Evolutionary conservation across 768 basidiomycete species (phyloP).

Genomic region (Cyclocybe cylindracea): DNA sequence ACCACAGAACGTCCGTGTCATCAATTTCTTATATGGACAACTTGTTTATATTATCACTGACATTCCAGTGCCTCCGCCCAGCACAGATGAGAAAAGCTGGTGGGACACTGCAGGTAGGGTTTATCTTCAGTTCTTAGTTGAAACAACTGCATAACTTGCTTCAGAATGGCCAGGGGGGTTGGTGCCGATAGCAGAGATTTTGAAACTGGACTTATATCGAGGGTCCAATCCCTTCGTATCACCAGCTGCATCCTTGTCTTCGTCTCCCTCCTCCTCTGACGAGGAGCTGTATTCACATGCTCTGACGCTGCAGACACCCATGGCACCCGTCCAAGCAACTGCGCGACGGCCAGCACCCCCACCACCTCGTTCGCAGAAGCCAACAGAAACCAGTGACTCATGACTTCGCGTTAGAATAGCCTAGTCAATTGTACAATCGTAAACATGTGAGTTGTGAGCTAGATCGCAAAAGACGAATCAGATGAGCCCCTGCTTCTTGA

Average conservation of each 20-base stretch:
- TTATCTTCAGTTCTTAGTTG: neutral
- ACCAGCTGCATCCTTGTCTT: constrained; percentile 63
- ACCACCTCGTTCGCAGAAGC: constrained; percentile 36
- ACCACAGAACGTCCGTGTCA: constrained; percentile 43
- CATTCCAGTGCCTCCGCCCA: constrained; percentile 77
- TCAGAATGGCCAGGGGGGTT: constrained; percentile 62
- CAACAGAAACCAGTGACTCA: constrained; percentile 3
- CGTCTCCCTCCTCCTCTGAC: constrained; percentile 81
- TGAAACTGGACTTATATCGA: constrained; percentile 29
- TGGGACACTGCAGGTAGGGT: constrained; percentile 71
- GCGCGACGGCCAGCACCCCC: constrained; percentile 34
- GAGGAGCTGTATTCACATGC: constrained; percentile 83
- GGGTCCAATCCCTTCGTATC: constrained; percentile 76
- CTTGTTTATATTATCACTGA: constrained; percentile 4
- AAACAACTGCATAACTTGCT: neutral
- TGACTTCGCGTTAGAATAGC: constrained; percentile 1
- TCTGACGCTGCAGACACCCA: constrained; percentile 66
- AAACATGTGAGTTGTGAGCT: constrained; percentile 5
- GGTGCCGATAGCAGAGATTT: constrained; percentile 43
- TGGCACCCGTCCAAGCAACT: constrained; percentile 56
- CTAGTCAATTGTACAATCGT: constrained; percentile 3
- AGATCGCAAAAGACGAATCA: constrained; percentile 29
- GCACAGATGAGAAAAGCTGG: constrained; percentile 76
- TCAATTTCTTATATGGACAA: neutral
- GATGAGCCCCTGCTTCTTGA: constrained; percentile 94